Evolutionary conservation across 2,329 filamentous ascomycete genomes (phyloP).

Genomic region (Ilyonectria mors-panacis): DNA sequence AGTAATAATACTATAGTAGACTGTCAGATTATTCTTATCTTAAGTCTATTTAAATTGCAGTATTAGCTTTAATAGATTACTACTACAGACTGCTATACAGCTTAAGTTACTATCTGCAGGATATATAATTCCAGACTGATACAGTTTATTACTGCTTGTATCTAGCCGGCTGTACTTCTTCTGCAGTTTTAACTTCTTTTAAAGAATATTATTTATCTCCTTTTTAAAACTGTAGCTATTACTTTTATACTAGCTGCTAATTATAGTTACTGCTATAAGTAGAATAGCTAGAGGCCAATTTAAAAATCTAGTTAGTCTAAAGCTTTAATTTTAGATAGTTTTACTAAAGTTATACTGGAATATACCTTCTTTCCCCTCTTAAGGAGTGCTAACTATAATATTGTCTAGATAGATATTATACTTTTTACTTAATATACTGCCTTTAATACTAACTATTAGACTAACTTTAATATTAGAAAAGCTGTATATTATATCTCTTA

Average conservation of each 20-base stretch:
- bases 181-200: conserved; percentile 15
- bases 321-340: background rate
- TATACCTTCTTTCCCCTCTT: background rate
- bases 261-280: background rate
- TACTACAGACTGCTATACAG: background rate
- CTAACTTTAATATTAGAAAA: background rate
- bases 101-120: background rate
- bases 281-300: background rate
- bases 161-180: conserved; percentile 25
- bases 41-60: background rate
- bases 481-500: background rate
- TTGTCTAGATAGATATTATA: background rate
- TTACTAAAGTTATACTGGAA: background rate
- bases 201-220: background rate
- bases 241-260: conserved; percentile 17
- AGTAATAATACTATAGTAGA: background rate
- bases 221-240: conserved; percentile 25
- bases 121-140: conserved; percentile 23
- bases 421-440: background rate
- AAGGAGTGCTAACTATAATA: background rate
- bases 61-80: background rate
- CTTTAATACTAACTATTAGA: background rate
- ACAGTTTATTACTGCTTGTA: conserved; percentile 22
- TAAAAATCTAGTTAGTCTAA: background rate
- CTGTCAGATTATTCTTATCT: background rate